Evolutionary conservation across 768 basidiomycete genomes (phyloP).

Genomic region (Psilocybe subaeruginosa): DNA sequence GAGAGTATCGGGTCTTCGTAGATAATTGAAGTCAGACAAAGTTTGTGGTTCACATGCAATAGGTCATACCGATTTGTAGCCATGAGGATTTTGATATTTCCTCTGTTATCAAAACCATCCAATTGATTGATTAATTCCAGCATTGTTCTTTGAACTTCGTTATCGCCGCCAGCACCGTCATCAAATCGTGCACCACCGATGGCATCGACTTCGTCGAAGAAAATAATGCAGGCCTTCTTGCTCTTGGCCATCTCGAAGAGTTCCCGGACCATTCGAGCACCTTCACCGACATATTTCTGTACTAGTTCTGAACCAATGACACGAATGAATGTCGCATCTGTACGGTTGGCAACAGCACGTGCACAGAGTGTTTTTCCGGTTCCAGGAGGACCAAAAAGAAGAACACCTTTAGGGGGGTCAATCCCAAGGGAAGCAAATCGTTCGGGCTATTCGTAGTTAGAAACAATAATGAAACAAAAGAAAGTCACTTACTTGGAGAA

Average conservation of each 20-base stretch:
- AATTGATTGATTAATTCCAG: constrained; percentile 98
- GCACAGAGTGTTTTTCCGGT: constrained; percentile 99
- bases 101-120: constrained; percentile 97
- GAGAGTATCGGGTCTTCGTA: constrained; percentile 87
- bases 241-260: constrained; percentile 98
- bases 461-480: neutral
- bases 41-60: neutral
- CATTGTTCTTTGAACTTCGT: constrained; percentile 99
- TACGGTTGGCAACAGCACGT: constrained; percentile 96
- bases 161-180: constrained; percentile 98
- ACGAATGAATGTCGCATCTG: constrained; percentile 98
- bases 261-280: constrained; percentile 98
- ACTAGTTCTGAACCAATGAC: constrained; percentile 99
- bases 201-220: constrained; percentile 98
- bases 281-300: constrained; percentile 99
- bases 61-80: constrained; percentile 89
- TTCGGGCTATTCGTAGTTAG: constrained; percentile 76
- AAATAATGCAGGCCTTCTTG: constrained; percentile 99
- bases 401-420: constrained; percentile 97
- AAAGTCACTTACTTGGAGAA: constrained; percentile 75
- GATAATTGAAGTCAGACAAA: constrained; percentile 1
- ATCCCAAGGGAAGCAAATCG: constrained; percentile 98
- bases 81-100: constrained; percentile 99
- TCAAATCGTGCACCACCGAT: constrained; percentile 98
- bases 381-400: constrained; percentile 94